Evolutionary conservation across 495 filamentous ascomycete genomes (phyloP), one percentile per base, ranked within the genome.

Genomic region (Penicillium nucicola): DNA sequence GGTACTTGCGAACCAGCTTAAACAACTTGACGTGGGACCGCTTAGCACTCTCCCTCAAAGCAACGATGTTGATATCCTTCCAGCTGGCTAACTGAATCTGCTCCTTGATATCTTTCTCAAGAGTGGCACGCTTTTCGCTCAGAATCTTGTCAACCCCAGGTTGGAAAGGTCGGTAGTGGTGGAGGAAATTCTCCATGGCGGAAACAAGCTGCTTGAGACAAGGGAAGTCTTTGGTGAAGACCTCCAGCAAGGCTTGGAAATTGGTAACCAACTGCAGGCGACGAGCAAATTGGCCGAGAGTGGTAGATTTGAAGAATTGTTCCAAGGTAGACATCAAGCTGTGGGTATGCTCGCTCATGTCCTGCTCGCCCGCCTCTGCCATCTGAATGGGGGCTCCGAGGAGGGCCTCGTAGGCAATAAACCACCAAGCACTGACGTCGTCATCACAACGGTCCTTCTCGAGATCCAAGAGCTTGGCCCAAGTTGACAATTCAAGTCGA

Each of bases 41-140:
- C 61, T 85, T 82, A 2, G 93, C 89, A 66, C 91, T 96, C 51
- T 96, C 91, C 59, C 82, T 77, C 33, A 99, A 70, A 6, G 89
- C 87, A 45, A 87, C 83, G 43, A 99, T 92, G 54, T 96, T 97
- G 18, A 87, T 96, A 57, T 97, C 95, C 61, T 95, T 93, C 95
- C 95, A 97, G 62, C 88, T 95, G 2, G 90, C 89, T 48, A 97
- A 68, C 25, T 92, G 78, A 17, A 97, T 77, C 23, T 96, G 84
- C 53, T 96, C 87, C 56, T 87, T 88, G 76, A 97, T 86, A 39
- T 88, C 79, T 62, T 89, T 95, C 62, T 96, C 91, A 8, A 96
- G 73, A 4, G 77, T 71, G 1, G 69, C 68, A 45, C 89, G 77
- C 19, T 84, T 86, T 35, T 84, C 77, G 18, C 61, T 70, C 42